These are phyloP conservation scores for Adansonia grandidieri DNA, from an alignment of 441 rosid species.

Conservation along the genomic window DNA sequence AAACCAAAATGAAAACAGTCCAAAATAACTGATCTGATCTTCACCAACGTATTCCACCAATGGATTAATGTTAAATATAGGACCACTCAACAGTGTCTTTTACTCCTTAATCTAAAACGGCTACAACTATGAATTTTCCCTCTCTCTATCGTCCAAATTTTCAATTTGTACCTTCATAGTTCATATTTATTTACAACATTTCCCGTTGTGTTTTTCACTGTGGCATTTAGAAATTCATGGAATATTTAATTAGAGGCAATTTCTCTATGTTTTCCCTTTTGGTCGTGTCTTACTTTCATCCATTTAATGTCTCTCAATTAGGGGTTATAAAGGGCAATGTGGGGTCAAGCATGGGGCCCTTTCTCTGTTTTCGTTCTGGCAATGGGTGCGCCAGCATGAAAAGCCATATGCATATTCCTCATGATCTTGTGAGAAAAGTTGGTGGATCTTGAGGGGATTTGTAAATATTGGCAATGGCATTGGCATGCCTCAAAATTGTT, in stretches of 20 bases:
- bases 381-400: background rate
- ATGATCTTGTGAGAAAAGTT: background rate
- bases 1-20: constrained; percentile 15
- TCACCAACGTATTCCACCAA: constrained; percentile 9
- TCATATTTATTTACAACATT: background rate
- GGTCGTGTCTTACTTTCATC: background rate
- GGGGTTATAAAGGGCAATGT: background rate
- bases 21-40: constrained; percentile 22
- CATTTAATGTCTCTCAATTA: constrained; percentile 7
- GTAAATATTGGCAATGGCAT: background rate
- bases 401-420: constrained; percentile 5
- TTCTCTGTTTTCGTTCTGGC: background rate
- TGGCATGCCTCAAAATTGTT: background rate
- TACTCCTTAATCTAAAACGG: background rate
- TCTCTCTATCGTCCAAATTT: constrained; percentile 3
- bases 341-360: constrained; percentile 13
- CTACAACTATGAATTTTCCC: background rate
- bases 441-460: constrained; percentile 8
- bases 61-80: background rate
- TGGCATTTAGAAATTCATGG: background rate
- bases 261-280: background rate
- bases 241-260: background rate
- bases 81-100: constrained; percentile 5
- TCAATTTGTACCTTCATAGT: background rate
- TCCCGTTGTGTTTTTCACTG: background rate